Evolutionary conservation across 371 early-diverging fungal genomes (phyloP), one percentile per base, ranked within the genome.

Genomic region (Mucor mucedo): DNA sequence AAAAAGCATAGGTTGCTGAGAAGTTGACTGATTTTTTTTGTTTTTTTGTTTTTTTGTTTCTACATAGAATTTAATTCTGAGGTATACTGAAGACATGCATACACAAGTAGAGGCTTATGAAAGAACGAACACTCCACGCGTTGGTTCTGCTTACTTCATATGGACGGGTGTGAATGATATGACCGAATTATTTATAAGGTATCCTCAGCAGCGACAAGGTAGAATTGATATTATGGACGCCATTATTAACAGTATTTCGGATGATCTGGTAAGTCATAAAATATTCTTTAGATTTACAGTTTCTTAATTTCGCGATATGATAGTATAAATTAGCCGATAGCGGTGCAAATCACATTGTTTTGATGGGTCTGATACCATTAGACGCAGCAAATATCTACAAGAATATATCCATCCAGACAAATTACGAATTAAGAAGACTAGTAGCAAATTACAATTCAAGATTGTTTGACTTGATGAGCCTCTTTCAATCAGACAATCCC

Each of bases 121-220:
- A 16, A 35, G n/a, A 10, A n/a, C 49, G 2, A 13, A 48, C 10
- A 13, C 40, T 16, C 32, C 55, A 30, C 39, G 49, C 2, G 30
- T 41, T 16, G 33, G 41, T 0, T 27, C 58, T 2, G 9, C 63
- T 13, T 59, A 63, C 38, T 55, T 58, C 42, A 7, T 63, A 13
- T 68, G 68, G 68, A 61, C 52, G 14, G 68, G 68, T 28, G 59
- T 62, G 7, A 68, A 68, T 48, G 68, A 68, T 32, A 48, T 68
- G 3, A 30, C 41, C 30, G 63, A 59, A 16, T 10, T 68, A 14
- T 59, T 63, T 38, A 32, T 35, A 35, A 5, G 39, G 30, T 21
- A 58, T 2, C 44, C 44, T 16, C 7, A 21, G 2, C 40, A 45
- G 21, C n/a, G 28, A 28, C 33, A 8, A 38, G 16, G 7, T 16